phyloP scores from a whole-genome alignment of 495 filamentous ascomycete species.

The Parathielavia appendiculata region DNA sequence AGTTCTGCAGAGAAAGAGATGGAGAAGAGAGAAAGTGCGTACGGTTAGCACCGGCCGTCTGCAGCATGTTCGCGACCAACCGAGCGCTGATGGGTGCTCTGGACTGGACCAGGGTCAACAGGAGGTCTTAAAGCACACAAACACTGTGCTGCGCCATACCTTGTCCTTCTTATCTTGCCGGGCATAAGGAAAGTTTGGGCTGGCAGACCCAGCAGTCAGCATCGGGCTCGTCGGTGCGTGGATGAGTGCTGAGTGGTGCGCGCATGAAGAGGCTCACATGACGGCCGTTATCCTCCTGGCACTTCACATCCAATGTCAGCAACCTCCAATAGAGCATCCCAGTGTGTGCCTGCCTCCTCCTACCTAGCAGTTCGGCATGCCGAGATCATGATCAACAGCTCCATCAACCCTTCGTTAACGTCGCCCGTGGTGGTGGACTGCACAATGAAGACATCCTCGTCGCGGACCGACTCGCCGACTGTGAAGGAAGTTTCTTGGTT shows the following conservation, averaged over 20 bases:
- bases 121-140: too few species aligned
- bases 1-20: conserved; percentile 46
- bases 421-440: conserved; percentile 94
- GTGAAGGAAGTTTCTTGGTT: conserved; percentile 98
- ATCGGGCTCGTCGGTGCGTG: conserved; percentile 31
- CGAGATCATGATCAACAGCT: conserved; percentile 98
- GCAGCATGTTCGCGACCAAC: conserved; percentile 95
- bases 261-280: conserved; percentile 25
- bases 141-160: conserved; percentile 16
- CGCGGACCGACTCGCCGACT: conserved; percentile 91
- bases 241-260: background rate
- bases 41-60: conserved; percentile 84
- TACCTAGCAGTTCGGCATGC: conserved; percentile 84
- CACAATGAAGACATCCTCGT: conserved; percentile 97
- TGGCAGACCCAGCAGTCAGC: conserved; percentile 87
- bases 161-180: conserved; percentile 99
- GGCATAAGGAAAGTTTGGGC: conserved; percentile 98
- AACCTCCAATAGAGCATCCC: background rate
- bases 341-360: background rate
- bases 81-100: conserved; percentile 86
- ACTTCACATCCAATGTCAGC: conserved; percentile 22
- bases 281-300: conserved; percentile 36
- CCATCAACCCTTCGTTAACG: conserved; percentile 98
- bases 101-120: conserved; percentile 19
- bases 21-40: conserved; percentile 17